These are phyloP conservation scores for Phytomonas sp. DNA, from an alignment of 208 protist species.

Conservation along the genomic window DNA sequence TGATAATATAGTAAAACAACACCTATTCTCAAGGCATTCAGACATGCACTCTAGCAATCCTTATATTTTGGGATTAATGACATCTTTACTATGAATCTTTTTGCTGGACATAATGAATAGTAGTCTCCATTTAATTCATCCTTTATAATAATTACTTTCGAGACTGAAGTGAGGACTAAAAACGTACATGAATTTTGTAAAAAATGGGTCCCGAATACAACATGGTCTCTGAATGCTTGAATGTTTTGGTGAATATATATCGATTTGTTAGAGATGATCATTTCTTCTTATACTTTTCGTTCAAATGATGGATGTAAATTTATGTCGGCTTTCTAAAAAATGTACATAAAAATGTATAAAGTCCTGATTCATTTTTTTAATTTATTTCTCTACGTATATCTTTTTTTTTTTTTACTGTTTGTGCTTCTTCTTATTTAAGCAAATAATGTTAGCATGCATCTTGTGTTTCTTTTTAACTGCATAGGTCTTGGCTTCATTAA, in stretches of 20 bases:
- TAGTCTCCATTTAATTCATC: background rate
- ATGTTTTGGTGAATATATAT: background rate
- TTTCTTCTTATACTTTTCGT: background rate
- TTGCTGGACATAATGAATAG: background rate
- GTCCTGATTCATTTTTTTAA: slow-evolving; percentile 11
- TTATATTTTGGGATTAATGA: background rate
- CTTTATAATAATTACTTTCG: background rate
- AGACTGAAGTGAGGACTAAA: background rate
- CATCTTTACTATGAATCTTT: background rate
- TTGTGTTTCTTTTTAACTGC: slow-evolving; percentile 6
- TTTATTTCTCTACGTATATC: slow-evolving; percentile 5
- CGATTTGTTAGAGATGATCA: background rate
- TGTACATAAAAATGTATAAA: background rate
- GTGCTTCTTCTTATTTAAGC: slow-evolving; percentile 2
- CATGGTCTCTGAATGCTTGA: background rate
- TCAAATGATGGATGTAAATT: background rate
- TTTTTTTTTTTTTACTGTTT: slow-evolving; percentile 9
- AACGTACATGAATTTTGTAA: background rate
- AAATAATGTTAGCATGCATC: slow-evolving; percentile 1
- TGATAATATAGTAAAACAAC: too few relatives aligned
- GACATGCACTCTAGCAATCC: background rate
- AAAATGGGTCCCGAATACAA: background rate
- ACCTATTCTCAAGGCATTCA: background rate
- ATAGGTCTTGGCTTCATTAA: background rate
- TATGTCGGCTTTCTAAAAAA: background rate